phyloP scores from a whole-genome alignment of 176 grass and related monocot species.

The Juncus effusus region DNA sequence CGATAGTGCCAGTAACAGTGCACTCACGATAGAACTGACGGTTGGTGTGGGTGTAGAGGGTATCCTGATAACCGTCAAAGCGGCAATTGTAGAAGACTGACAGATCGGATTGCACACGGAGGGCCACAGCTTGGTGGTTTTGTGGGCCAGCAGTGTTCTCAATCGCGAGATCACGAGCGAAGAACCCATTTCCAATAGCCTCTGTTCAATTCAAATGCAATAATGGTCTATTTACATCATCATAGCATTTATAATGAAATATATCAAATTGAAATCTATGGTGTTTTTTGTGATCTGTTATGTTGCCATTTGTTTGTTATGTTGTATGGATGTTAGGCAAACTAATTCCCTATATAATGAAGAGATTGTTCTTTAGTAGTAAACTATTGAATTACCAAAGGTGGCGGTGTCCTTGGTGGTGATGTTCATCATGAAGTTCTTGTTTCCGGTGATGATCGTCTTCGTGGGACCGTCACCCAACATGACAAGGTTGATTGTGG shows the following conservation, averaged over 20 bases:
- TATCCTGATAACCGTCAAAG: slow-evolving; percentile 78
- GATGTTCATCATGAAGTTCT: slow-evolving; percentile 62
- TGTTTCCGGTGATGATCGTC: slow-evolving; percentile 58
- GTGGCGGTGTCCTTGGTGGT: slow-evolving; percentile 62
- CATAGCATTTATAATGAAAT: slow-evolving; percentile 1
- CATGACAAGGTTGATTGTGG: slow-evolving; percentile 43
- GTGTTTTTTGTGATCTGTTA: too few relatives aligned
- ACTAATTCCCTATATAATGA: too few relatives aligned
- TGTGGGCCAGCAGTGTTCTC: slow-evolving; percentile 69
- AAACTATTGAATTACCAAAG: slow-evolving; percentile 28
- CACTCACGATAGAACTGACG: slow-evolving; percentile 80
- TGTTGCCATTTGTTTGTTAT: too few relatives aligned
- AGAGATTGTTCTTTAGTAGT: too few relatives aligned
- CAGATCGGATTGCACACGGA: slow-evolving; percentile 54
- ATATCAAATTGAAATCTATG: not conserved
- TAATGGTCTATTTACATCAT: not conserved
- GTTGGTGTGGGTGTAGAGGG: slow-evolving; percentile 64
- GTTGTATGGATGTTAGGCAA: too few relatives aligned
- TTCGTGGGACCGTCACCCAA: slow-evolving; percentile 52
- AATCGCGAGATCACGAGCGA: slow-evolving; percentile 46
- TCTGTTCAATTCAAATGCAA: slow-evolving; percentile 28
- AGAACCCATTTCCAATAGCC: slow-evolving; percentile 70
- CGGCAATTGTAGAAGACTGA: slow-evolving; percentile 60
- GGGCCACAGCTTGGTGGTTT: slow-evolving; percentile 73
- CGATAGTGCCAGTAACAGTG: slow-evolving; percentile 42